Evolutionary conservation across 768 basidiomycete genomes (phyloP).

Genomic region (Calocera cornea): DNA sequence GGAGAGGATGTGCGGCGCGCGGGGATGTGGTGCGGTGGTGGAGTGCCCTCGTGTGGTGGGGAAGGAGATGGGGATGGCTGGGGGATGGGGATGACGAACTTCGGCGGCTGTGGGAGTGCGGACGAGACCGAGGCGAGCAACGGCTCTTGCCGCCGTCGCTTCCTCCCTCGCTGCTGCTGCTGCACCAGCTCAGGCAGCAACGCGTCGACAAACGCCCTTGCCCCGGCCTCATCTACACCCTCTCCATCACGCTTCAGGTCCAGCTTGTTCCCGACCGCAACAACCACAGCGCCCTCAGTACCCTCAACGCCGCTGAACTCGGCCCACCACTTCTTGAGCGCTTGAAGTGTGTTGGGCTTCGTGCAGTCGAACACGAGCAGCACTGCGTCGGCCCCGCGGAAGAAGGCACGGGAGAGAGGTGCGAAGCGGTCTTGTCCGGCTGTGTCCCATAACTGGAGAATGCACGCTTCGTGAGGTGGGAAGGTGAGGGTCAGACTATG

Average conservation of each 20-base stretch:
- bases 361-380: constrained; percentile 73
- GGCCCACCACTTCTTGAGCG: constrained; percentile 61
- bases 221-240: constrained; percentile 29
- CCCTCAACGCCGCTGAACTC: constrained; percentile 57
- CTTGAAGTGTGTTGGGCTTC: constrained; percentile 42
- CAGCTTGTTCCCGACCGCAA: constrained; percentile 61
- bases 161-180: constrained; percentile 8
- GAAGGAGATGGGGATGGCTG: not conserved
- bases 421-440: constrained; percentile 85
- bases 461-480: constrained; percentile 36
- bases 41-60: constrained; percentile 3
- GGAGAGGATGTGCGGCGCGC: constrained; percentile 15
- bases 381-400: constrained; percentile 71
- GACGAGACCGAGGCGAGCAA: not conserved
- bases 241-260: constrained; percentile 35
- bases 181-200: constrained; percentile 33
- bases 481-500: constrained; percentile 49
- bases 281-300: constrained; percentile 49
- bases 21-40: constrained; percentile 23
- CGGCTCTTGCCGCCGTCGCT: not conserved
- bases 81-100: not conserved
- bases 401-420: constrained; percentile 67
- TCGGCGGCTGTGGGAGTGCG: not conserved
- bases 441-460: constrained; percentile 66
- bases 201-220: constrained; percentile 40